These are phyloP conservation scores for Hirschioporus abietinus DNA, from an alignment of 768 basidiomycete species.

Conservation along the genomic window DNA sequence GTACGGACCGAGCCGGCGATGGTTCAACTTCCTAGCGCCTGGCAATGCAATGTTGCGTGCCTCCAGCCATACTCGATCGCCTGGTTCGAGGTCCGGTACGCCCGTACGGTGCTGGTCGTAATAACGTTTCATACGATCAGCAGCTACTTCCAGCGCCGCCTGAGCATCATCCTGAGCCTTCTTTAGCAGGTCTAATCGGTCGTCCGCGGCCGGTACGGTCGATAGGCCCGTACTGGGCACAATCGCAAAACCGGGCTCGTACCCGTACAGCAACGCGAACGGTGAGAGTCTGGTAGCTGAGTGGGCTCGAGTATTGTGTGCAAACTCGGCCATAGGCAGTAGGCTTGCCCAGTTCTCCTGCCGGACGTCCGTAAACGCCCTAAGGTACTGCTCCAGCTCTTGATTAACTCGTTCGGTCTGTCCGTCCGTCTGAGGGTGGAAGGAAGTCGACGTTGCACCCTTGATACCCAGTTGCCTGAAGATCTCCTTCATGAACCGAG, in stretches of 20 bases:
- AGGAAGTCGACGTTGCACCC: constrained; percentile 29
- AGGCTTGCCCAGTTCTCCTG: constrained; percentile 40
- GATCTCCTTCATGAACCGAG: constrained; percentile 18
- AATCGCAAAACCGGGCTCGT: constrained; percentile 19
- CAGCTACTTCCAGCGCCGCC: constrained; percentile 15
- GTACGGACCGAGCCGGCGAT: too few species aligned
- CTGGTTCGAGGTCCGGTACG: constrained; percentile 8
- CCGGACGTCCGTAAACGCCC: constrained; percentile 29
- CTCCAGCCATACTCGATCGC: not conserved
- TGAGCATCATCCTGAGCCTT: constrained; percentile 11
- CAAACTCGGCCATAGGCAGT: constrained; percentile 36
- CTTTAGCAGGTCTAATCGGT: constrained; percentile 16
- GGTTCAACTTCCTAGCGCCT: too few species aligned
- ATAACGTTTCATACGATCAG: constrained; percentile 22
- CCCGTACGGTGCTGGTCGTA: constrained; percentile 12
- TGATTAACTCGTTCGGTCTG: constrained; percentile 35
- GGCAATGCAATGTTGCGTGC: too few species aligned
- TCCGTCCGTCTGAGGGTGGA: constrained; percentile 40
- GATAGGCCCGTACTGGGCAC: constrained; percentile 6
- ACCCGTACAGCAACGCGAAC: constrained; percentile 31
- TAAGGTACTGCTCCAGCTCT: constrained; percentile 33
- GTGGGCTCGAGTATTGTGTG: constrained; percentile 32
- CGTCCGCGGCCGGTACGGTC: constrained; percentile 23
- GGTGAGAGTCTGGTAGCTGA: constrained; percentile 30
- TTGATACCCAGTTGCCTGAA: constrained; percentile 16